These are phyloP conservation scores for Trichoderma arundinaceum DNA, from an alignment of 2,329 filamentous ascomycete genomes.

Conservation along the genomic window DNA sequence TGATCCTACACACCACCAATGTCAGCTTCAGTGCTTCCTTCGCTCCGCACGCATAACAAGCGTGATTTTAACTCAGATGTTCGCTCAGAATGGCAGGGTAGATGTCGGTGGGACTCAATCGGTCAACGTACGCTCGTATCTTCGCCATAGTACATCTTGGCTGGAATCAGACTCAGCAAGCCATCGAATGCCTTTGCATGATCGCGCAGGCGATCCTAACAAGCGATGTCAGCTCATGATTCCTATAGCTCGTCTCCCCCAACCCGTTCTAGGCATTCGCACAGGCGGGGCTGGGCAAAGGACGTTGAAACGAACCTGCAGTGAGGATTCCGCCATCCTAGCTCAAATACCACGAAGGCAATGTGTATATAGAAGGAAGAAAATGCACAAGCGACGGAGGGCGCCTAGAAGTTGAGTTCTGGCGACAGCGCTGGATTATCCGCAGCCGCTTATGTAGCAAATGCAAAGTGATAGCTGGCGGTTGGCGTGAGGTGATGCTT, in stretches of 20 bases:
- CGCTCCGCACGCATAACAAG: neutral
- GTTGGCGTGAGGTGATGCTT: slow-evolving; percentile 26
- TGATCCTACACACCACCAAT: slow-evolving; percentile 67
- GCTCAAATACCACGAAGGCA: neutral
- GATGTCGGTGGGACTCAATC: slow-evolving; percentile 13
- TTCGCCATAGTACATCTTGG: slow-evolving; percentile 88
- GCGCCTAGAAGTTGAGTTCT: slow-evolving; percentile 12
- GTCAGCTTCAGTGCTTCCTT: slow-evolving; percentile 6
- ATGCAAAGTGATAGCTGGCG: slow-evolving; percentile 20
- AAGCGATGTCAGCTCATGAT: slow-evolving; percentile 31
- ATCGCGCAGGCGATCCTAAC: slow-evolving; percentile 61
- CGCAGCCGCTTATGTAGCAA: slow-evolving; percentile 9
- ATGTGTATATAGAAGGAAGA: neutral
- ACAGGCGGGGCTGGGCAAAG: slow-evolving; percentile 40
- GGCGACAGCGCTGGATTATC: neutral
- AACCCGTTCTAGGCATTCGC: neutral
- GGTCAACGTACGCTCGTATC: slow-evolving; percentile 74
- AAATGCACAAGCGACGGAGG: neutral
- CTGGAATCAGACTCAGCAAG: slow-evolving; percentile 83
- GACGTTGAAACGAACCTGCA: slow-evolving; percentile 52
- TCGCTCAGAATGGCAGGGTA: neutral
- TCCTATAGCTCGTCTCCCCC: neutral
- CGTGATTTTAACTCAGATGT: neutral
- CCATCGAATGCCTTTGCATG: slow-evolving; percentile 82
- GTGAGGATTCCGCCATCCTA: slow-evolving; percentile 52